Evolutionary conservation across 2,329 filamentous ascomycete species (phyloP), one percentile per base, ranked within the genome.

Genomic region (Pseudogymnoascus sp.): DNA sequence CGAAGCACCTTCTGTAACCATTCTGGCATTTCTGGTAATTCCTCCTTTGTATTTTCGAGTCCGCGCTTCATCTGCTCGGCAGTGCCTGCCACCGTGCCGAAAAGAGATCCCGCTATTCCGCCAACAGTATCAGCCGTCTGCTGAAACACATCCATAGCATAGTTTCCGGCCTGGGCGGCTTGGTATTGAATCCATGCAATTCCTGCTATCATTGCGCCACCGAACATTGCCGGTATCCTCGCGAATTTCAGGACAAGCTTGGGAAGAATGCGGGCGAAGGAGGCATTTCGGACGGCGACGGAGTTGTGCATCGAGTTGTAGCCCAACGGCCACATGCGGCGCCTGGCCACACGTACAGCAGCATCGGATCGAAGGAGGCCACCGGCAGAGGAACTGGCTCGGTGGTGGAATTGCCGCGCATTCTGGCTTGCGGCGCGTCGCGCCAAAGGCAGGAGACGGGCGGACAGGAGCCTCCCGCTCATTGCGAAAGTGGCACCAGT

Each of bases 151-250:
- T 96, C 91, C 65, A 89, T 81, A 2, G 87, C 88, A 75, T 89
- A 93, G 64, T 84, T 91, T 64, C 89, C 89, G 21, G 89, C 88
- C 79, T 91, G 90, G 62, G 88, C 87, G 66, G 95, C 93, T 76
- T 99, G 95, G 74, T 99, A 97, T 74, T 99, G 95, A 59, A 99
- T 79, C 83, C 96, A 99, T 25, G 92, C 92, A 64, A 96, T 78
- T 2, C 90, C 90, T 12, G 91, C 93, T 67, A 99, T 84, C 71
- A 92, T 90, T 55, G 93, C 84, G 43, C 91, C 92, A 43, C 93
- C 95, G 71, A 96, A 93, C 78, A 97, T 88, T 63, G 95, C 95
- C 18, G 95, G 95, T 62, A 96, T 81, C 63, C 92, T 86, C 37
- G 88, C 83, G 69, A 99, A 88, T 79, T 97, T 99, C 72, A 95